Evolutionary conservation across 2,329 filamentous ascomycete genomes (phyloP).

Genomic region (Sclerotinia minor): DNA sequence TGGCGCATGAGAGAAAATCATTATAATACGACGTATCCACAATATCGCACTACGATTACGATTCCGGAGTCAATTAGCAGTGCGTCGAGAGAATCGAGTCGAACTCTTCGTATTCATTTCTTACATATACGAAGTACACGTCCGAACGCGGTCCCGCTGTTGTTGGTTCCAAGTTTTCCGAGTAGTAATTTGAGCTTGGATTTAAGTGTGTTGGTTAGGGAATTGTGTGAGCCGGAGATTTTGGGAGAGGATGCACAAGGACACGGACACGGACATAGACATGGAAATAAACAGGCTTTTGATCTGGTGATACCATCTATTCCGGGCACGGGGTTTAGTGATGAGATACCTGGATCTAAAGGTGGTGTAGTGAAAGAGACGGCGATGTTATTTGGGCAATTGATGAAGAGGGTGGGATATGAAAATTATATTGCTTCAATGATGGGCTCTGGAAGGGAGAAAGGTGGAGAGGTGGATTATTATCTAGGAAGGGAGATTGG

Average conservation of each 20-base stretch:
- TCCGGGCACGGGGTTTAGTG: conserved; percentile 67
- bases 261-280: too few species aligned
- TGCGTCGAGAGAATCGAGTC: conserved; percentile 15
- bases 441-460: conserved; percentile 49
- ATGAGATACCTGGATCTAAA: conserved; percentile 49
- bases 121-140: conserved; percentile 59
- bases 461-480: conserved; percentile 54
- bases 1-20: conserved; percentile 61
- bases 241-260: background rate
- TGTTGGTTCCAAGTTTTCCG: conserved; percentile 66
- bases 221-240: conserved; percentile 15
- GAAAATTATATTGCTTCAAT: conserved; percentile 58
- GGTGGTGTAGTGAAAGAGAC: conserved; percentile 49
- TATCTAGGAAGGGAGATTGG: conserved; percentile 52
- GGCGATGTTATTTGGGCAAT: conserved; percentile 54
- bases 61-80: background rate
- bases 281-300: conserved; percentile 51
- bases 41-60: conserved; percentile 56
- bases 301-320: conserved; percentile 67
- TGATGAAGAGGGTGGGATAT: conserved; percentile 65
- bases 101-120: conserved; percentile 61
- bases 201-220: background rate
- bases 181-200: conserved; percentile 60
- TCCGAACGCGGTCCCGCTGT: conserved; percentile 58
- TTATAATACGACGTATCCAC: conserved; percentile 60